A percentile compares a stretch with the other conserved stretches of the same genome.
phyloP scores from a whole-genome alignment of 169 alveolate species.

The Plasmodium blacklocki region DNA sequence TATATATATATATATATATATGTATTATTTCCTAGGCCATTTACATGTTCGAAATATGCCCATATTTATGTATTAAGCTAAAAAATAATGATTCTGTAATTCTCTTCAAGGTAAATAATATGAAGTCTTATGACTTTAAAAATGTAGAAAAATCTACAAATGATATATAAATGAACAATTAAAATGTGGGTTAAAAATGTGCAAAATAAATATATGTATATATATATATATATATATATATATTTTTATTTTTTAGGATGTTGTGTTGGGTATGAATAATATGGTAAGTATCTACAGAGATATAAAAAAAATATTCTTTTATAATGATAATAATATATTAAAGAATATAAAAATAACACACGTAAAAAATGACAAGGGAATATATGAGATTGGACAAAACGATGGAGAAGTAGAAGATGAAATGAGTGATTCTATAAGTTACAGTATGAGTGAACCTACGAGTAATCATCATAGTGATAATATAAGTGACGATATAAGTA shows the following conservation, averaged over 20 bases:
- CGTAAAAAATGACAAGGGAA: constrained; percentile 1
- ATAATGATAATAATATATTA: constrained; percentile 4
- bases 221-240: not conserved
- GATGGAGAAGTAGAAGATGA: constrained; percentile 20
- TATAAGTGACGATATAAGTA: too few relatives aligned
- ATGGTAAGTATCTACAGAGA: constrained; percentile 48
- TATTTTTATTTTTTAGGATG: constrained; percentile 30
- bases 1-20: not conserved
- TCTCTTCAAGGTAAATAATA: constrained; percentile 40
- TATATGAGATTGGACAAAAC: not conserved
- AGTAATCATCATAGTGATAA: not conserved
- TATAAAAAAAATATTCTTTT: constrained; percentile 31
- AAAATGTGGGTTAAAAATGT: not conserved
- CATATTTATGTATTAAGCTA: constrained; percentile 41
- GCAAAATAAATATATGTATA: not conserved
- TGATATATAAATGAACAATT: too few relatives aligned
- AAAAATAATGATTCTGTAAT: constrained; percentile 31
- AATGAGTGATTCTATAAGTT: not conserved
- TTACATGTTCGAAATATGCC: constrained; percentile 66
- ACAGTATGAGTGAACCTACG: constrained; percentile 2
- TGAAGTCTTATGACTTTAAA: too few relatives aligned
- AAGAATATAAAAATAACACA: constrained; percentile 19
- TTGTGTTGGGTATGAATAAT: constrained; percentile 36
- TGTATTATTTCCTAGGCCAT: constrained; percentile 35
- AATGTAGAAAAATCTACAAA: too few relatives aligned